These are phyloP conservation scores for Echinosophora koreensis DNA, from an alignment of 306 rosid species.

Conservation along the genomic window DNA sequence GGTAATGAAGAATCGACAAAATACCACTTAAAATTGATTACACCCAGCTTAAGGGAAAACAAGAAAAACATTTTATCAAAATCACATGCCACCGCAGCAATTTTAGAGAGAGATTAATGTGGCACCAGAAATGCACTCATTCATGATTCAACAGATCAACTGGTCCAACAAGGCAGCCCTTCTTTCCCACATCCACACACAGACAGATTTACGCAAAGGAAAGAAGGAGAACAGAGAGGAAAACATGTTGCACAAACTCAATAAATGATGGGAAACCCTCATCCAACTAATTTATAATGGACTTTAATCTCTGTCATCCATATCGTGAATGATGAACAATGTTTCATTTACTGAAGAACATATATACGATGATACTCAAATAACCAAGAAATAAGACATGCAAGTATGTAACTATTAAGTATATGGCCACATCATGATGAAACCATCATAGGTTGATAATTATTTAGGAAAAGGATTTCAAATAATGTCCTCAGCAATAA, in stretches of 20 bases:
- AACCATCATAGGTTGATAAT: neutral
- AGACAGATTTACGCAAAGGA: neutral
- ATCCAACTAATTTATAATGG: neutral
- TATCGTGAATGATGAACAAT: neutral
- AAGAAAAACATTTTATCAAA: neutral
- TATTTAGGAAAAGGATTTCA: neutral
- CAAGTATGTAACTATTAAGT: neutral
- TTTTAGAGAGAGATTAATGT: neutral
- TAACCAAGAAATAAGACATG: slow-evolving; percentile 9
- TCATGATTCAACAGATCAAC: slow-evolving; percentile 1
- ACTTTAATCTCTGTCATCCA: neutral
- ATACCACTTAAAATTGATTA: neutral
- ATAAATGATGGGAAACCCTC: too few species aligned
- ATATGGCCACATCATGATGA: neutral
- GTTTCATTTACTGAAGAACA: neutral
- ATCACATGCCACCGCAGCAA: neutral
- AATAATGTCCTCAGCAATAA: neutral
- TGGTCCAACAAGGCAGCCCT: neutral
- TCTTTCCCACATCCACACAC: neutral
- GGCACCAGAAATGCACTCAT: slow-evolving; percentile 16
- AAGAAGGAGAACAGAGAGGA: neutral
- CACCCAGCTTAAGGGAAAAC: too few species aligned
- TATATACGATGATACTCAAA: neutral
- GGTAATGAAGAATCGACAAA: neutral
- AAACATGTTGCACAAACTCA: too few species aligned